Evolutionary conservation across 2,329 filamentous ascomycete species (phyloP), one percentile per base, ranked within the genome.

Genomic region (Arachnopeziza araneosa): DNA sequence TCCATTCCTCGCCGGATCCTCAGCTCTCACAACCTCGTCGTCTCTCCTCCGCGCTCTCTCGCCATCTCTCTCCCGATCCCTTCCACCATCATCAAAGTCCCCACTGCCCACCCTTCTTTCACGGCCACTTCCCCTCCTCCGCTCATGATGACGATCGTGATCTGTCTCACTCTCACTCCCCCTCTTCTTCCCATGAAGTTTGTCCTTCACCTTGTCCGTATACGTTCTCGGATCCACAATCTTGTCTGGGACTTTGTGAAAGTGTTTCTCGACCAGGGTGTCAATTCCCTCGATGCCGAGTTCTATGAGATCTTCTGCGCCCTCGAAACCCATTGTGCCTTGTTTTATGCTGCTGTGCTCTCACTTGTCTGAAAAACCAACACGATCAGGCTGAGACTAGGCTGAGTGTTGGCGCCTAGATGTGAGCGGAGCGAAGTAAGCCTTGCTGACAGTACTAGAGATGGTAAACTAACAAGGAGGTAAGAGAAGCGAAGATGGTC

Each of bases 211-310:
- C 10, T 32, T 32, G 32, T 32, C 22, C 4, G 26, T 30, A 24
- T 60, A 60, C n/a, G 59, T 60, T 4, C 26, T 19, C 2, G 19
- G 14, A 24, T 60, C 54, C 21, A 60, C 24, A 9, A 26, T 6
- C 4, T 24, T 24, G 30, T 60, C 59, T 0, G 59, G 59, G 10
- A 60, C 19, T 32, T 54, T 53, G 50, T 60, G 55, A 10, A 66
- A 66, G 17, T 66, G 64, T 30, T 66, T 66, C 52, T 63, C 59
- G 14, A 65, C 52, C 5, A 66, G 5, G n/a, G 61, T 58, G 26
- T 65, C 54, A 5, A 57, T 50, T 10, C 58, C 63, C 44, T 66
- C 63, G 14, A 63, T 56, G 3, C 61, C 61, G 8, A 63, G 50
- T 26, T 61, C 61, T 24, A 63, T 24, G 5, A 63, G 55, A 23